Evolutionary conservation across 2,329 filamentous ascomycete species (phyloP), one percentile per base, ranked within the genome.

Genomic region (Pezicula carpinea): DNA sequence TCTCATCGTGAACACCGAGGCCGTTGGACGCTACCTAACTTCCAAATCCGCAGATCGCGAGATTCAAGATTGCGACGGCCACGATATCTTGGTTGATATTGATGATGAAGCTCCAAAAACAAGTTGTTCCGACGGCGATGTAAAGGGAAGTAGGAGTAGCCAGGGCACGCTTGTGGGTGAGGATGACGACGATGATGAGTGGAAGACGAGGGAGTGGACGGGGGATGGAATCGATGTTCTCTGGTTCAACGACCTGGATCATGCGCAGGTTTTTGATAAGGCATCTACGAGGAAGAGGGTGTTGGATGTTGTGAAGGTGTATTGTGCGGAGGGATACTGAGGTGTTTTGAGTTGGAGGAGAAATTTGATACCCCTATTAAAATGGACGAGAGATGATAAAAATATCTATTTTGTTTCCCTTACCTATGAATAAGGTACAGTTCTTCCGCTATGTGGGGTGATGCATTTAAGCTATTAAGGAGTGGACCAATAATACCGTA

Each of bases 191-290:
- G 53, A 55, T 41, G 60, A 62, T 35, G 56, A 53, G 38, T 63
- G 53, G 58, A 62, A 63, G 50, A 55, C 43, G 39, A 65, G 52
- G 57, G 65, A 39, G 26, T 59, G 47, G 58, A 66, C 8, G 44
- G 62, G 51, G 53, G 45, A 38, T 11, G 59, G 59, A 8, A 70
- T 39, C 31, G 74, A 81, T 48, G 66, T 79, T 14, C 49, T 81
- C 1, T 83, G 78, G 76, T 79, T 73, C 59, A 66, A 70, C 8
- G 68, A 71, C 4, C 63, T 77, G 31, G 77, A 82, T 59, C 78
- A 82, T 60, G 78, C 77, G 1, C 72, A 80, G 54, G 73, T 74
- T 1, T 77, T 77, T 58, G 69, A 75, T 46, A 59, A 54, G 42
- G 55, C 54, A 39, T 52, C 47, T 7, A 62, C 58, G 11, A 64